Conservation (phyloP, 305 asterid species). For the Stenogyne calaminthoides region DNA sequence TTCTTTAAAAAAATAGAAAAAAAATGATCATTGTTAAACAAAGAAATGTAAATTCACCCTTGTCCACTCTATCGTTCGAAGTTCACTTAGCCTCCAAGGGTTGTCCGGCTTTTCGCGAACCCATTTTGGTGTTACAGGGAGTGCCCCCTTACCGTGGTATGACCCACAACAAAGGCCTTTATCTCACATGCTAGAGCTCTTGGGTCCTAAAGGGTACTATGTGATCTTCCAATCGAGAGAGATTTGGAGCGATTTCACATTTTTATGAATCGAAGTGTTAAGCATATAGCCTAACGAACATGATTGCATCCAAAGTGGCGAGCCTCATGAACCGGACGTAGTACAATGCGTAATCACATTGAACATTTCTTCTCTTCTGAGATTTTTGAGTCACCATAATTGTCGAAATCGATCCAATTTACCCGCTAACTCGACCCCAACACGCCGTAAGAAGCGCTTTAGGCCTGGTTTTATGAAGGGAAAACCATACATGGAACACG, state of each 20-base stretch:
- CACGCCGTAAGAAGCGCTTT: not conserved
- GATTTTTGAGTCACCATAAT: too few relatives aligned
- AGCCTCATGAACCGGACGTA: too few relatives aligned
- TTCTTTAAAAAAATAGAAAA: not conserved
- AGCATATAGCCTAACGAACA: not conserved
- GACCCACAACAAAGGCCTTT: constrained; percentile 4
- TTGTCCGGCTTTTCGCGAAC: not conserved
- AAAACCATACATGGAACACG: not conserved
- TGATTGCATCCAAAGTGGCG: not conserved
- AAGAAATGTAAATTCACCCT: too few relatives aligned
- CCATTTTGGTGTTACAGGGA: constrained; percentile 1
- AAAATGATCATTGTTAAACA: too few relatives aligned
- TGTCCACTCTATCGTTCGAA: too few relatives aligned
- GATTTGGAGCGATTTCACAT: constrained; percentile 1
- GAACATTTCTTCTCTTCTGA: too few relatives aligned
- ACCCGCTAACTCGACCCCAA: not conserved
- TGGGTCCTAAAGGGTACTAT: constrained; percentile 1
- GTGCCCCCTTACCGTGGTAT: constrained; percentile 4
- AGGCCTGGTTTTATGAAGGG: not conserved
- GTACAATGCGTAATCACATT: too few relatives aligned
- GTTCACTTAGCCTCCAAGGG: too few relatives aligned
- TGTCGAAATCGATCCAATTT: not conserved
- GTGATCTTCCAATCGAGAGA: constrained; percentile 10
- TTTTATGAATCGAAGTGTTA: not conserved
- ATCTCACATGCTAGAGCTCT: not conserved